Percentiles rank a stretch among this genome's conserved stretches.
These are phyloP conservation scores for Funneliformis geosporum DNA, from an alignment of 192 early-diverging fungal genomes.

Conservation along the genomic window DNA sequence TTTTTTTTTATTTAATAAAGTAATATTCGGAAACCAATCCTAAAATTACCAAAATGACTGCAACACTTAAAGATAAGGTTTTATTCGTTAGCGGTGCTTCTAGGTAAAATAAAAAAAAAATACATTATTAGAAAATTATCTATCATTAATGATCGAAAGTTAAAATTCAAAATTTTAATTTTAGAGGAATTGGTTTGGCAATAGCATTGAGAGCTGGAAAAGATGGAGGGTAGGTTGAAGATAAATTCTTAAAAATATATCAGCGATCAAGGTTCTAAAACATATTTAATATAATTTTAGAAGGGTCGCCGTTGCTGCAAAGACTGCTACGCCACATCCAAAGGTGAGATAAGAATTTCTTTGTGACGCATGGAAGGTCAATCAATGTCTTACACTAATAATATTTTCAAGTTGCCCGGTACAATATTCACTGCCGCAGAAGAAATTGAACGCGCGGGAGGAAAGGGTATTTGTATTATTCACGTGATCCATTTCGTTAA, in stretches of 20 bases:
- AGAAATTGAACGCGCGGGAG: conserved; percentile 72
- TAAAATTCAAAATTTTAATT: background rate
- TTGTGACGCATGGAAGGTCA: background rate
- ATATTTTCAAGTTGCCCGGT: conserved; percentile 64
- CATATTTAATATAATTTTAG: conserved; percentile 64
- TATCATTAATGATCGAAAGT: background rate
- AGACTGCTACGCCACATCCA: conserved; percentile 68
- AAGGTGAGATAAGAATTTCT: conserved; percentile 42
- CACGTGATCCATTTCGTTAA: no score
- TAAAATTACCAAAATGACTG: conserved; percentile 19
- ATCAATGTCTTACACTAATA: background rate
- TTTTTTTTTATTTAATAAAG: no score
- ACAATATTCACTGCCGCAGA: conserved; percentile 80
- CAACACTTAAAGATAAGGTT: conserved; percentile 55
- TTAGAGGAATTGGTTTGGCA: conserved; percentile 76
- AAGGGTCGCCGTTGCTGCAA: conserved; percentile 72
- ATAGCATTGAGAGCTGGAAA: conserved; percentile 68
- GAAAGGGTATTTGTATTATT: conserved; percentile 46
- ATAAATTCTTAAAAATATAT: background rate
- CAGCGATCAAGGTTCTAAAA: conserved; percentile 54
- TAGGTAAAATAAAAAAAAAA: conserved; percentile 35
- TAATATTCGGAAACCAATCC: no score
- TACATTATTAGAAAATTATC: background rate
- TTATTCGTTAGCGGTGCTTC: conserved; percentile 64
- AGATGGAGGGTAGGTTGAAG: conserved; percentile 31